These are phyloP conservation scores for Pleodorina starrii DNA, from an alignment of 139 green algal genomes.

Conservation along the genomic window DNA sequence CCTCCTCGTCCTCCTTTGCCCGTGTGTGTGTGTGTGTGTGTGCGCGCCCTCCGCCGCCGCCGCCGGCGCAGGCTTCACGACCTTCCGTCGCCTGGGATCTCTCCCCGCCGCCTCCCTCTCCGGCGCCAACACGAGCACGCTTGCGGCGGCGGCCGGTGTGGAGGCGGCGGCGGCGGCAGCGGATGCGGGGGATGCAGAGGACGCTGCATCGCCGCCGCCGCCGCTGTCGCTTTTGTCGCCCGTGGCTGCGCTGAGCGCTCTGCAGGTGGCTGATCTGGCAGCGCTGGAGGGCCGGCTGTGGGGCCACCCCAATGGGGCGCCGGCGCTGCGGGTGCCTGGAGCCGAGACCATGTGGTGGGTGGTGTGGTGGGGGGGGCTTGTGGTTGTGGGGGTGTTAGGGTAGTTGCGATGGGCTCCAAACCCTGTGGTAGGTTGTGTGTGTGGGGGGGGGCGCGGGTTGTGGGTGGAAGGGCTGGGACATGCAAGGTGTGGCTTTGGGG, in stretches of 20 bases:
- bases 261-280: background rate
- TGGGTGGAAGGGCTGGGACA: background rate
- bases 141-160: no score
- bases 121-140: no score
- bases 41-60: no score
- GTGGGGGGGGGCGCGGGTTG: no score
- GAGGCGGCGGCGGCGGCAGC: background rate
- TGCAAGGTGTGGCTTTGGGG: background rate
- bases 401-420: no score
- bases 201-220: background rate
- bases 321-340: slow-evolving; percentile 18
- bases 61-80: background rate
- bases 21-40: no score
- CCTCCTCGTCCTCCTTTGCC: no score
- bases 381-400: no score
- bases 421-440: no score
- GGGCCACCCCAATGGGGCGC: slow-evolving; percentile 11
- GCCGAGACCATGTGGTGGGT: slow-evolving; percentile 12
- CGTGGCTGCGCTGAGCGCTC: background rate
- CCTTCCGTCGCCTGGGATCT: background rate
- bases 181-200: no score
- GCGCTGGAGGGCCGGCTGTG: background rate
- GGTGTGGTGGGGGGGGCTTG: no score
- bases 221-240: background rate
- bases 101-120: no score